A percentile compares a stretch with the other conserved stretches of the same genome.
Evolutionary conservation across 805 yeast genomes (phyloP).

Genomic region (Myxozyma neotropica): DNA sequence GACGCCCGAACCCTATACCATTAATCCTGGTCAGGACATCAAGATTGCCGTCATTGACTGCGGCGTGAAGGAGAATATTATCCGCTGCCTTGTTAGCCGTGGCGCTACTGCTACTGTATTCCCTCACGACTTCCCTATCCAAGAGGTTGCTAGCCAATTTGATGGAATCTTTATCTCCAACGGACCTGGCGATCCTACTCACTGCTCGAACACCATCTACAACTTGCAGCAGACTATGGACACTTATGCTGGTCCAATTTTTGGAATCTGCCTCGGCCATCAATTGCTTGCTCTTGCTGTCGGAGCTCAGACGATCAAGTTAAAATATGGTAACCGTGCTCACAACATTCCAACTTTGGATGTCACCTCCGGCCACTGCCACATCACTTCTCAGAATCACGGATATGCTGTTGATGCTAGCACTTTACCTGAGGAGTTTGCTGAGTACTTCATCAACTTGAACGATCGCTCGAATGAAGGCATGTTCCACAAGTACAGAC

Average conservation of each 20-base stretch:
- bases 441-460: slow-evolving; percentile 87
- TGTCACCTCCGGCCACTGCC: slow-evolving; percentile 88
- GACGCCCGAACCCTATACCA: slow-evolving; percentile 92
- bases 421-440: slow-evolving; percentile 74
- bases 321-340: slow-evolving; percentile 98
- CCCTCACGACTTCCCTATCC: slow-evolving; percentile 94
- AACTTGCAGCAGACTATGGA: slow-evolving; percentile 73
- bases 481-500: slow-evolving; percentile 83
- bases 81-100: slow-evolving; percentile 89
- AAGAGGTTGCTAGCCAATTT: slow-evolving; percentile 84
- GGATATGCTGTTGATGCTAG: slow-evolving; percentile 93
- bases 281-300: slow-evolving; percentile 93
- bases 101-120: slow-evolving; percentile 96
- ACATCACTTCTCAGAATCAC: slow-evolving; percentile 98
- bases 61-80: slow-evolving; percentile 96
- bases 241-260: slow-evolving; percentile 73
- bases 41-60: slow-evolving; percentile 96
- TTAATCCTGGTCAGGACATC: slow-evolving; percentile 54
- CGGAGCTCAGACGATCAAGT: slow-evolving; percentile 88
- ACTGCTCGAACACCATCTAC: slow-evolving; percentile 75
- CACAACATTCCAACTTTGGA: slow-evolving; percentile 97
- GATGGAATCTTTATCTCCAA: slow-evolving; percentile 94
- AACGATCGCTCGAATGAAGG: slow-evolving; percentile 98
- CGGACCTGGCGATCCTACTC: slow-evolving; percentile 98
- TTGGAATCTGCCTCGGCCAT: slow-evolving; percentile 98